A percentile compares a stretch with the other conserved stretches of the same genome.
These are phyloP conservation scores for Comarum palustre DNA, from an alignment of 306 rosid species.

Conservation along the genomic window DNA sequence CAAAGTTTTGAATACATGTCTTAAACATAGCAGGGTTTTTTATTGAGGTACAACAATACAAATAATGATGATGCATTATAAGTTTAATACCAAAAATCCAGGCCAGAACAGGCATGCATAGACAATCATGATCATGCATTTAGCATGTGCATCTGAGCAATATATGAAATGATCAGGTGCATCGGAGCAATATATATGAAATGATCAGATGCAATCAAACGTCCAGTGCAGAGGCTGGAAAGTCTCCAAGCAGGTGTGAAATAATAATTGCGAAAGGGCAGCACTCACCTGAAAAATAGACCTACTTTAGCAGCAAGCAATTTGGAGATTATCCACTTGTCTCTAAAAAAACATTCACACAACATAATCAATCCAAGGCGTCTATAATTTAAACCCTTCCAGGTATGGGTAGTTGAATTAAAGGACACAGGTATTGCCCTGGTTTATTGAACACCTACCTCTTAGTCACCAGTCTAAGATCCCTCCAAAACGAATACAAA, in stretches of 20 bases:
- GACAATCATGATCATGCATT: conserved; percentile 18
- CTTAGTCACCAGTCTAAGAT: conserved; percentile 84
- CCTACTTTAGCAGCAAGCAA: conserved; percentile 98
- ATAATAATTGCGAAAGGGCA: conserved; percentile 46
- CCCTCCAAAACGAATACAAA: conserved; percentile 67
- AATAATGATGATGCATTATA: background rate
- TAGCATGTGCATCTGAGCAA: too few relatives aligned
- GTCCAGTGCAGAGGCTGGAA: conserved; percentile 35
- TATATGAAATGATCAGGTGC: too few relatives aligned
- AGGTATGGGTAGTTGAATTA: conserved; percentile 39
- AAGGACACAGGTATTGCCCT: conserved; percentile 74
- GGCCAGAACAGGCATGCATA: conserved; percentile 13
- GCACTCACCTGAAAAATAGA: conserved; percentile 99
- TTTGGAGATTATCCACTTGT: conserved; percentile 93
- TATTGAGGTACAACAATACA: background rate
- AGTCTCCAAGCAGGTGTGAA: conserved; percentile 42
- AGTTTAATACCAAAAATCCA: background rate
- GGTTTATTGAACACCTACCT: conserved; percentile 93
- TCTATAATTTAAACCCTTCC: conserved; percentile 55
- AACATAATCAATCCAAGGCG: conserved; percentile 73
- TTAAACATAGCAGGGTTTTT: background rate
- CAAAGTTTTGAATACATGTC: background rate
- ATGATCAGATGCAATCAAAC: conserved; percentile 43
- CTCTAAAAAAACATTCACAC: conserved; percentile 95
- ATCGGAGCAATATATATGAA: conserved; percentile 14